Evolutionary conservation across 2,329 filamentous ascomycete genomes (phyloP).

Genomic region (Neurospora crassa): DNA sequence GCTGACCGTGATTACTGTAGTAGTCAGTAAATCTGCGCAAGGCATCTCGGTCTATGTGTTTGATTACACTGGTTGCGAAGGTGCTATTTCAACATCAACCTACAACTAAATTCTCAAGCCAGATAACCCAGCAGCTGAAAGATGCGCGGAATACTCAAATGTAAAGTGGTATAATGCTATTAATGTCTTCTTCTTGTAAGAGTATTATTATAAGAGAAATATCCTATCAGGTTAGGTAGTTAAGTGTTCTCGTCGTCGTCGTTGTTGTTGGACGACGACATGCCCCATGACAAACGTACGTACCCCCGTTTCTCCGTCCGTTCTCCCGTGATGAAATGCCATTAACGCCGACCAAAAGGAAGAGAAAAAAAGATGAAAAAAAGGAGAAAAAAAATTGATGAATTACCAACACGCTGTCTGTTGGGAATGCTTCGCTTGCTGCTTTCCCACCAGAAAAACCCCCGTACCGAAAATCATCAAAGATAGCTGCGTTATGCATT

Average conservation of each 20-base stretch:
- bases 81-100: not conserved
- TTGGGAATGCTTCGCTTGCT: not conserved
- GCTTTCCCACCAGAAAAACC: not conserved
- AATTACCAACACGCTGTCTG: not conserved
- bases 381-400: not conserved
- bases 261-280: not conserved
- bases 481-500: not conserved
- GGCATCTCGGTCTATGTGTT: not conserved
- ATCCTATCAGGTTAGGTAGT: not conserved
- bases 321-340: not conserved
- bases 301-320: not conserved
- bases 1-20: not conserved
- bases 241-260: not conserved
- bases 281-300: not conserved
- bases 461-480: not conserved
- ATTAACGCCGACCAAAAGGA: not conserved
- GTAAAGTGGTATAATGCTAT: not conserved
- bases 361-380: no score
- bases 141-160: not conserved
- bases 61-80: no score
- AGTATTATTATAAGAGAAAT: not conserved
- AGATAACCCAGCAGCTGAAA: not conserved
- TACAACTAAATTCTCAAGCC: not conserved
- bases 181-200: not conserved
- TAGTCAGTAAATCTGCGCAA: not conserved